Conservation (phyloP, 2,329 filamentous ascomycete species). For the Hymenoscyphus fructigenus region DNA sequence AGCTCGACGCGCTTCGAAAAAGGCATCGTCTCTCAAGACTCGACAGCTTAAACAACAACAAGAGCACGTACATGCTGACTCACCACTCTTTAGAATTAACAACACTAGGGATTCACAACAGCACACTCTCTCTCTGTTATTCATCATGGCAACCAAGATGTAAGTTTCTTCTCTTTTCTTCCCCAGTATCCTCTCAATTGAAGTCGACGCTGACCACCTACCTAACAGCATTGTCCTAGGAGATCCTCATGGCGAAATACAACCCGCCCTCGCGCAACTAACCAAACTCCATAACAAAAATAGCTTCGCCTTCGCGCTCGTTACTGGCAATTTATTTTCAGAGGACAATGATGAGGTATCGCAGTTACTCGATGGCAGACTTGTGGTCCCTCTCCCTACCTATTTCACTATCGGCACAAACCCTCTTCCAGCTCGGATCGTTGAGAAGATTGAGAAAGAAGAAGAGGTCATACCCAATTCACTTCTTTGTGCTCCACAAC, state of each 20-base stretch:
- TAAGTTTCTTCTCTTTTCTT: slow-evolving; percentile 12
- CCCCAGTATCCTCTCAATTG: background rate
- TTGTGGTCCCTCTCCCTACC: slow-evolving; percentile 74
- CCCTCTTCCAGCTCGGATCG: slow-evolving; percentile 68
- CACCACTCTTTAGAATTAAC: background rate
- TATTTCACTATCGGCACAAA: slow-evolving; percentile 84
- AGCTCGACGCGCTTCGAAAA: slow-evolving; percentile 8
- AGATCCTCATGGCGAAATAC: slow-evolving; percentile 75
- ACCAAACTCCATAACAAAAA: slow-evolving; percentile 82
- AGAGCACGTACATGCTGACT: background rate
- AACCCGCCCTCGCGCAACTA: slow-evolving; percentile 76
- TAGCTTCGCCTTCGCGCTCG: slow-evolving; percentile 79
- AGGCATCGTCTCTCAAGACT: background rate
- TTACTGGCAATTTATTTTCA: slow-evolving; percentile 81
- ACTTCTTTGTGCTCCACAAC: background rate
- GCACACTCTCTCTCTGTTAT: background rate
- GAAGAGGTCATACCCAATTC: slow-evolving; percentile 48
- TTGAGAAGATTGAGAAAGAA: slow-evolving; percentile 71
- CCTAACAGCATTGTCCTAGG: slow-evolving; percentile 63
- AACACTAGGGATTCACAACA: background rate
- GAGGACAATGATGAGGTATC: slow-evolving; percentile 59
- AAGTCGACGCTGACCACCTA: slow-evolving; percentile 17
- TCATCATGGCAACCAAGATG: slow-evolving; percentile 47
- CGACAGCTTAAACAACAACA: background rate
- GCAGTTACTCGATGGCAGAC: slow-evolving; percentile 68